phyloP scores from a whole-genome alignment of 2,329 filamentous ascomycete genomes.

The Venturia oleaginea region DNA sequence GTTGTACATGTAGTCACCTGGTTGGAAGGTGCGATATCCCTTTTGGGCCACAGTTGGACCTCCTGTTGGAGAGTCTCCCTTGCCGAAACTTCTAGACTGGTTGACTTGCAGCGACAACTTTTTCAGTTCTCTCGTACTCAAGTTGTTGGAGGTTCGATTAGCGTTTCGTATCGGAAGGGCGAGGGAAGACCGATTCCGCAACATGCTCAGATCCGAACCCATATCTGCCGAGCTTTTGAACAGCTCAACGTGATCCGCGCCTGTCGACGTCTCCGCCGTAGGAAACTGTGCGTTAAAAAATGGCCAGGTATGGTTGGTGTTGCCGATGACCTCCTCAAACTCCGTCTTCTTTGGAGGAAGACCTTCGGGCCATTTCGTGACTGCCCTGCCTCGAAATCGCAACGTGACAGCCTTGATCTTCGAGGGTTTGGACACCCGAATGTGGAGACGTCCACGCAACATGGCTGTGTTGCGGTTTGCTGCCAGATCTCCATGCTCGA shows the following conservation, averaged over 20 bases:
- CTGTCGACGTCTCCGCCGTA: slow-evolving; percentile 50
- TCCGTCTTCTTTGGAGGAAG: slow-evolving; percentile 83
- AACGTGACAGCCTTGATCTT: slow-evolving; percentile 90
- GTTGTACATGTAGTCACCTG: slow-evolving; percentile 63
- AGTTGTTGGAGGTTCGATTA: slow-evolving; percentile 21
- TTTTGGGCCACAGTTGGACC: slow-evolving; percentile 57
- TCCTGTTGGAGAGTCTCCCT: slow-evolving; percentile 55
- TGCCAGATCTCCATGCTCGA: slow-evolving; percentile 59
- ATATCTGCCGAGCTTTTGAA: slow-evolving; percentile 25
- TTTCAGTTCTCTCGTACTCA: slow-evolving; percentile 45
- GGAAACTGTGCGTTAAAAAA: slow-evolving; percentile 78
- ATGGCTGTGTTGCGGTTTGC: slow-evolving; percentile 62
- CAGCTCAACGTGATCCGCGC: slow-evolving; percentile 54
- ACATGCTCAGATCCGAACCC: slow-evolving; percentile 21
- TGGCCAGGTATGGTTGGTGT: slow-evolving; percentile 80
- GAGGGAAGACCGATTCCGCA: slow-evolving; percentile 3
- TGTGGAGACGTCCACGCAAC: slow-evolving; percentile 70
- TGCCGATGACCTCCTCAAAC: slow-evolving; percentile 70
- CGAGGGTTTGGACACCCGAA: slow-evolving; percentile 77
- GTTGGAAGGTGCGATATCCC: slow-evolving; percentile 77
- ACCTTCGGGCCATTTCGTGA: slow-evolving; percentile 92
- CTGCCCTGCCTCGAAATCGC: slow-evolving; percentile 73
- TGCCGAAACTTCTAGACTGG: slow-evolving; percentile 76
- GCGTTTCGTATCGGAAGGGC: neutral
- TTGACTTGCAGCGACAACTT: slow-evolving; percentile 70